These are phyloP conservation scores for Thelonectria olida DNA, from an alignment of 2,329 filamentous ascomycete species.

Conservation along the genomic window DNA sequence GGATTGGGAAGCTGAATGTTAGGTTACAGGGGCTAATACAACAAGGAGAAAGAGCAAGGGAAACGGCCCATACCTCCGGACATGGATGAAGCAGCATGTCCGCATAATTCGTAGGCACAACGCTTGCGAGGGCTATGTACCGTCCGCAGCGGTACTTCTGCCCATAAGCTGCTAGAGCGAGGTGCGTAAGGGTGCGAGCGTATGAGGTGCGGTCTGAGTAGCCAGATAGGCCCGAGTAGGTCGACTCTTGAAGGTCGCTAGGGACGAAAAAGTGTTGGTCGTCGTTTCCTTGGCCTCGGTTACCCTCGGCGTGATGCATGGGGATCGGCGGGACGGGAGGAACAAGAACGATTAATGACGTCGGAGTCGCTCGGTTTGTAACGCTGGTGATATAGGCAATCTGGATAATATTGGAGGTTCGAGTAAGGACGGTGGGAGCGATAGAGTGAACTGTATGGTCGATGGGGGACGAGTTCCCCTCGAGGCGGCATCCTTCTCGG, in stretches of 20 bases:
- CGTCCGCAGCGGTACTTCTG: too few species aligned
- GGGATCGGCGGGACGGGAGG: conserved; percentile 96
- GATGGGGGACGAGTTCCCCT: conserved; percentile 70
- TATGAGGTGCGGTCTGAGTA: conserved; percentile 70
- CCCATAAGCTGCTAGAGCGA: conserved; percentile 74
- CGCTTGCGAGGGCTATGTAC: too few species aligned
- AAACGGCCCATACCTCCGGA: too few species aligned
- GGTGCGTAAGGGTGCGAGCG: conserved; percentile 66
- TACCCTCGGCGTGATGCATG: conserved; percentile 64
- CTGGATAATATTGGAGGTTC: conserved; percentile 98
- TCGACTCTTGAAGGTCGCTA: conserved; percentile 88
- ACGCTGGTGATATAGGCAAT: conserved; percentile 99
- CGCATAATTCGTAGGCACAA: too few species aligned
- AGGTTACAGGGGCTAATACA: too few species aligned
- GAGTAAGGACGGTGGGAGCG: conserved; percentile 92
- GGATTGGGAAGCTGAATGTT: too few species aligned
- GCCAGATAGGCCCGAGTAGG: conserved; percentile 80
- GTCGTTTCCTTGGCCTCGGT: conserved; percentile 60
- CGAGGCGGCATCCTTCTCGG: conserved; percentile 57
- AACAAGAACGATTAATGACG: conserved; percentile 80
- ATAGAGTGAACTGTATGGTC: conserved; percentile 90
- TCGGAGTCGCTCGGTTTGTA: conserved; percentile 87
- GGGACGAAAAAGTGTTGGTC: conserved; percentile 96
- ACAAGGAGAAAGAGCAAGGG: too few species aligned
- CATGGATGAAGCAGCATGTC: too few species aligned